Percentiles rank a stretch among this genome's conserved stretches.
These are phyloP conservation scores for Penicillium sp. DNA, from an alignment of 2,329 filamentous ascomycete genomes.

Conservation along the genomic window DNA sequence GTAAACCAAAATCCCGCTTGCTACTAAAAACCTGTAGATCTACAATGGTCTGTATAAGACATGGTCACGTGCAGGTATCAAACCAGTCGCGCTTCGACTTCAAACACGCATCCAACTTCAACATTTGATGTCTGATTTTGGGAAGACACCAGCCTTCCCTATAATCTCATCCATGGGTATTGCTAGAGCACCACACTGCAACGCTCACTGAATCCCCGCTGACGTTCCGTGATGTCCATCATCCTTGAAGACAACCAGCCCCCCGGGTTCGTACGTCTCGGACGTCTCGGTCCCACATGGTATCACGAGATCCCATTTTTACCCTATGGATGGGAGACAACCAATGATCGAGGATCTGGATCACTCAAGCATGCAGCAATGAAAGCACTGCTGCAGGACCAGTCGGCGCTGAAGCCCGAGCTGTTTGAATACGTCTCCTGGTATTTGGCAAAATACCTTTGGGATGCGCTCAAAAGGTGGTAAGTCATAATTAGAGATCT, in stretches of 20 bases:
- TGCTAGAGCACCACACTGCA: neutral
- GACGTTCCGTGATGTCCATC: constrained; percentile 3
- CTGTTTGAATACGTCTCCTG: constrained; percentile 43
- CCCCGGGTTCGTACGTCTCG: constrained; percentile 18
- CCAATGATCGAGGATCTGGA: constrained; percentile 29
- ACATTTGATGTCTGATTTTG: neutral
- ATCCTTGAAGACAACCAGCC: constrained; percentile 11
- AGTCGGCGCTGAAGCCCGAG: constrained; percentile 35
- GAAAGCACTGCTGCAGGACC: constrained; percentile 35
- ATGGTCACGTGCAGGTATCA: constrained; percentile 4
- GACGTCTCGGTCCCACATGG: constrained; percentile 36
- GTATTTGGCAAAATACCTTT: constrained; percentile 41
- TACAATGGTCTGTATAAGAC: neutral
- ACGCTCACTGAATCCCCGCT: neutral
- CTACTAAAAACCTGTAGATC: neutral
- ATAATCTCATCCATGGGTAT: neutral
- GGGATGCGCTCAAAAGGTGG: constrained; percentile 40
- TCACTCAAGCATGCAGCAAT: constrained; percentile 39
- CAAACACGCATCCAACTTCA: neutral
- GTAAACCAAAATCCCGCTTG: neutral
- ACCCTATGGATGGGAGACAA: constrained; percentile 28
- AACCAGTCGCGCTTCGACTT: neutral
- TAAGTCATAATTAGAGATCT: constrained; percentile 19
- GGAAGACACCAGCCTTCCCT: neutral
- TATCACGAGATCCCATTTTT: constrained; percentile 41